Evolutionary conservation across 1,139 yeast species (phyloP), one percentile per base, ranked within the genome.

Genomic region (Blastobotrys aristatus): DNA sequence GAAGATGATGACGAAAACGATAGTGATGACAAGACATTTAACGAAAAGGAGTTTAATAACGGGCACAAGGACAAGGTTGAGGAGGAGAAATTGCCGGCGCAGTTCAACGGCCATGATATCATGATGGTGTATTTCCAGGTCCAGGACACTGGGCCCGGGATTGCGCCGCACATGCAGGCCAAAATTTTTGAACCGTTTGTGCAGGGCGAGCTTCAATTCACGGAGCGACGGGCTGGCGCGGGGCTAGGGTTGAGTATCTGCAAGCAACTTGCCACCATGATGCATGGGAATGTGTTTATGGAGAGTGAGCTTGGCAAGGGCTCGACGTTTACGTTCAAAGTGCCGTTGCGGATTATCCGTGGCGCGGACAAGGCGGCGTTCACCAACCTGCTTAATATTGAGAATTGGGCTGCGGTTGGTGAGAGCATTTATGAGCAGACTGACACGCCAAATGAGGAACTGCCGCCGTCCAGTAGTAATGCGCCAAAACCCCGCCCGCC

Each of bases 171-270:
- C 2, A 66, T 88, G 50, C 96, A 87, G 60, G 82, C 81, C 43
- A 80, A 83, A 55, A 92, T 89, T 4, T 89, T 89, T 67, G 96
- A 89, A 59, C 96, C 97, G 1, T 89, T 89, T 69, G 89, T 88
- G 29, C 96, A 89, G 67, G 97, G 96, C 44, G 96, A 89, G 60
- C 95, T 87, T 65, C 88, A 95, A 0, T 71, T 87, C 34, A 82
- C 94, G 2, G 74, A 96, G 65, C 84, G 90, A 50, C 81, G 84
- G 61, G 95, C 96, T 49, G 97, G 97, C 58, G 90, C 96, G 1
- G 97, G 97, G 10, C 71, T 89, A 49, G 97, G 97, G 1, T 73
- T 89, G 45, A 85, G 95, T 0, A 90, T 90, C 60, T 90, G 96
- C 65, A 75, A 89, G 49, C 96, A 89, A 66, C 73, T 90, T 54